Base-by-base conservation (phyloP, 108 stramenopile species). In the Nitzschia sp. region DNA sequence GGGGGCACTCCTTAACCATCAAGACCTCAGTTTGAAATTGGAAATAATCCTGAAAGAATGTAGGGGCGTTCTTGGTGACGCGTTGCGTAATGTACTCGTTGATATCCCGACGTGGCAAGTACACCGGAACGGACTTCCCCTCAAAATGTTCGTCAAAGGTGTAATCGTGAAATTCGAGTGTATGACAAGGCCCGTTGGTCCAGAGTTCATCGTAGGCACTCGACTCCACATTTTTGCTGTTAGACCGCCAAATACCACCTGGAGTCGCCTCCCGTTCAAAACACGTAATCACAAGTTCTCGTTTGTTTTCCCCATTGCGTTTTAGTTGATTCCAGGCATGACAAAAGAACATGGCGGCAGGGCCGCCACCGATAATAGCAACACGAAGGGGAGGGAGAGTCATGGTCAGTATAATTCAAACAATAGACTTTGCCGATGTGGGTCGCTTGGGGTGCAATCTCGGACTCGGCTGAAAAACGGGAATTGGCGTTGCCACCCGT, bases 141-240 rank as follows among this genome's bases (percentile, higher is more conserved):
- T 68, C 48, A 69, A 78, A 89, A 54, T 89, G 88, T 36, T 88
- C 84, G 21, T 78, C 70, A 54, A 76, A 88, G 0, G 84, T 79
- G 55, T 88, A 81, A 59, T 88, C 87, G 30, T 75, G 62, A 68
- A 83, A 88, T 68, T 88, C 87, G 27, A 82, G 67, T 17, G 21
- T 18, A 18, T 81, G 71, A 36, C 75, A 78, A 2, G 70, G 61
- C 23, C 82, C 84, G 59, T 88, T 88, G 46, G 74, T 81, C 84
- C 84, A 88, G 45, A 85, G 64, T 0, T 59, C 74, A 33, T 78
- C 77, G 59, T 88, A 83, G 77, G 79, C 81, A 27, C 62, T 59
- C 29, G 48, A 78, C 60, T 15, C 3, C 4, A 9, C 42, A 53
- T 61, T 71, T 36, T 25, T 45, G 27, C 34, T 47, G 38, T 60